Conservation (phyloP, 192 early-diverging fungal genomes). For the Podochytrium sp. region DNA sequence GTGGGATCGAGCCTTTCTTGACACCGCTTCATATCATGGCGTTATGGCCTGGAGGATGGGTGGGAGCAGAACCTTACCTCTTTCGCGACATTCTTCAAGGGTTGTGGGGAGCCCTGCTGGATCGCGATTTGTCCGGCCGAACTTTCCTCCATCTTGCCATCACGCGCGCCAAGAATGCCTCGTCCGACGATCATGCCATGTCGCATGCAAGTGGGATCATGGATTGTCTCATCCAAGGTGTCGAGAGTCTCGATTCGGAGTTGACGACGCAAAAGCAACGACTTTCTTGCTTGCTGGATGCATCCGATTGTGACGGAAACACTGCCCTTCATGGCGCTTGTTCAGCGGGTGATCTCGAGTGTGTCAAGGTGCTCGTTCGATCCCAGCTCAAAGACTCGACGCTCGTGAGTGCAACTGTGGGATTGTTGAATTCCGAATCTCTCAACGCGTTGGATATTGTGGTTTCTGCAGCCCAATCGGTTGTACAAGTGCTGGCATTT, state of each 20-base stretch:
- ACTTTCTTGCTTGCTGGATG: background rate
- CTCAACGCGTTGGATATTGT: background rate
- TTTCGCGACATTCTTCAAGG: background rate
- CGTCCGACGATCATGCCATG: background rate
- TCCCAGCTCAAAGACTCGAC: background rate
- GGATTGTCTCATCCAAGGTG: background rate
- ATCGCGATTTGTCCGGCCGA: background rate
- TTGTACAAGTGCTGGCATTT: background rate
- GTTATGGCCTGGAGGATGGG: background rate
- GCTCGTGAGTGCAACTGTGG: background rate
- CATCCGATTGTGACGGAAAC: background rate
- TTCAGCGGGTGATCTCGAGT: background rate
- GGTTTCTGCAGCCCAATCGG: background rate
- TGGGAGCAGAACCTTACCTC: background rate
- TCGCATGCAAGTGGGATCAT: background rate
- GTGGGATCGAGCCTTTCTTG: background rate
- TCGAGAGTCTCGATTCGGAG: background rate
- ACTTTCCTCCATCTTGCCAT: slow-evolving; percentile 1
- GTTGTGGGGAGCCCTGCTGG: background rate
- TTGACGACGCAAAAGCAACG: background rate
- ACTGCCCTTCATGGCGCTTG: background rate
- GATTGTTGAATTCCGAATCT: background rate
- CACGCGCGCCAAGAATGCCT: background rate
- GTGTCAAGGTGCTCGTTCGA: background rate
- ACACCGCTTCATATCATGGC: slow-evolving; percentile 8